Evolutionary conservation across 257 asterid genomes (phyloP), one percentile per base, ranked within the genome.

Genomic region (Forsythia viridissima): DNA sequence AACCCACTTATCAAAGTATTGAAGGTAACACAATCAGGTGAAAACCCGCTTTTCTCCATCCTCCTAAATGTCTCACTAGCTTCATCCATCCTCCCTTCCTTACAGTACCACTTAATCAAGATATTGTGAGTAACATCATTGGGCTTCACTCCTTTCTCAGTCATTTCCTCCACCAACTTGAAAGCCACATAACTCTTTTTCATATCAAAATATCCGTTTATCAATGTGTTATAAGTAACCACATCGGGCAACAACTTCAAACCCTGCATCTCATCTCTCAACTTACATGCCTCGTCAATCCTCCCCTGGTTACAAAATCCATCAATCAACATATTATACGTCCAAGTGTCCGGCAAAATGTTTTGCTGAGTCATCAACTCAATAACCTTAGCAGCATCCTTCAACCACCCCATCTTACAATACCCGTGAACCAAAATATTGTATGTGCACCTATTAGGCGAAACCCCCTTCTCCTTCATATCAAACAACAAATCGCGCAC

Each of bases 351-450:
- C 0, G 98, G 97, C 74, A 90, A 77, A 16, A 86, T 59, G 74
- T 87, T 81, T 72, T 90, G 89, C 68, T 57, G 90, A 10, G 82
- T 86, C 98, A 94, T 94, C 80, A 92, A 76, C 78, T 92, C 94
- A 43, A 91, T 77, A 74, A 94, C 83, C 77, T 82, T 76, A 70
- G 89, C 89, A 61, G 97, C 97, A 51, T 94, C 98, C 76, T 87
- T 83, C 86, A 92, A 84, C 97, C 89, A 86, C 65, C 97, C 97
- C 85, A 90, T 84, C 79, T 80, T 89, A 82, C 97, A 94, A 74
- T 86, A 92, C 57, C 98, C 98, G 76, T 86, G 79, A 5, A 91
- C 94, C 89, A 94, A 87, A 61, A 88, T 90, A 86, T 92, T 91
- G 71, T 87, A 94, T 0, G 98, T 92, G 65, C 79, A 84, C 84